Base-by-base conservation (phyloP, 768 basidiomycete species). In the Boletus sp. region DNA sequence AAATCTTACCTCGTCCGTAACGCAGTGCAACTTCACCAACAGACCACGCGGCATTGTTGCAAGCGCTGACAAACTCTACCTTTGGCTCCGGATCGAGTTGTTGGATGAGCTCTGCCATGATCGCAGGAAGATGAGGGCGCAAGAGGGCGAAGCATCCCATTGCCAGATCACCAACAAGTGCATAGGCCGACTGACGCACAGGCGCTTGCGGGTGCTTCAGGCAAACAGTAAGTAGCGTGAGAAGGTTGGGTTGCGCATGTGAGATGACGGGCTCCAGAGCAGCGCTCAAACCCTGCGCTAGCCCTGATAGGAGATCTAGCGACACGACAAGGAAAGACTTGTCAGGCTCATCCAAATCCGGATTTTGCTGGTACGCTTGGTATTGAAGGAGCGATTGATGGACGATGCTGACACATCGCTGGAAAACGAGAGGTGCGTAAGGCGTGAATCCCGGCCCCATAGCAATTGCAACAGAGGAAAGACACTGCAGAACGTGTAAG, bases 31-130 rank as follows among this genome's bases (percentile, higher is more conserved):
- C 93, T 73, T 99, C 97, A 44, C 97, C 97, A 30, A 97, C 94
- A n/a, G 94, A 94, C 97, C 97, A 99, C 1, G 96, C 96, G 10
- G 97, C 97, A 69, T 99, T 99, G 74, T 99, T 99, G 71, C 93
- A 95, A 6, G 96, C 97, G 63, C 93, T 95, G 60, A 98, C 86
- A 67, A 94, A 94, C 72, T 98, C 95, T 33, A 89, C 80, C 65
- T 92, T 91, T 1, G 96, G 97, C 67, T 96, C 92, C 5, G 91
- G 90, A 59, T 94, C 90, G 51, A 99, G 89, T 66, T 98, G 95
- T 40, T 82, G 75, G 59, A 91, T 90, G 53, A 99, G 80, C 68
- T 94, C 90, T 15, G 84, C 80, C 90, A 98, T 94, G 70, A 99
- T 89, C 30, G 84, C 84, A 1, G 92, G 82, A 77, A 98, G 87